Percentiles rank a stretch among this genome's conserved stretches.
These are phyloP conservation scores for Colletotrichum tropicicola DNA, from an alignment of 2,329 filamentous ascomycete species.

Conservation along the genomic window DNA sequence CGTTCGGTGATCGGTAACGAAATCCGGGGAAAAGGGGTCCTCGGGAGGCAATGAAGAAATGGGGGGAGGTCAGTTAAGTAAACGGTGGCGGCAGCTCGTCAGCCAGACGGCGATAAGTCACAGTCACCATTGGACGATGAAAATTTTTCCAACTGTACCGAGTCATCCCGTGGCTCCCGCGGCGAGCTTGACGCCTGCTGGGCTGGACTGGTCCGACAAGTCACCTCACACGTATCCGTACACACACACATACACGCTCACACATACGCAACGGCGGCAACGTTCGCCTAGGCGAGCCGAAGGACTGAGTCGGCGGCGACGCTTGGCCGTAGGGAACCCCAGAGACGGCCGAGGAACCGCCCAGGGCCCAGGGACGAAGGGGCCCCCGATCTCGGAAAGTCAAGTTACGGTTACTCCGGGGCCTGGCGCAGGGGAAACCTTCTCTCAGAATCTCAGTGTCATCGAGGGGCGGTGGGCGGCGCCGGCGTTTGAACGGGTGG, in stretches of 20 bases:
- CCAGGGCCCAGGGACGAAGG: neutral
- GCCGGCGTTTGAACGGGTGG: conserved; percentile 17
- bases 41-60: neutral
- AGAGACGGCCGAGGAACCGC: neutral
- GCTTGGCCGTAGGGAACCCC: neutral
- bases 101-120: no score
- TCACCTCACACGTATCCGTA: neutral
- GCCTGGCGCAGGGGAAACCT: conserved; percentile 14
- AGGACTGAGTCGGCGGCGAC: conserved; percentile 14
- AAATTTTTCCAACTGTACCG: conserved; percentile 18
- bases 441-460: conserved; percentile 14
- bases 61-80: conserved; percentile 8
- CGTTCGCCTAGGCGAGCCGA: conserved; percentile 7
- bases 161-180: conserved; percentile 26
- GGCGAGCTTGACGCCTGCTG: neutral
- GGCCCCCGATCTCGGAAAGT: conserved; percentile 25
- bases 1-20: neutral
- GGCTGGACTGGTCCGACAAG: no score
- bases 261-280: neutral
- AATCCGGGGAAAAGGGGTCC: conserved; percentile 17
- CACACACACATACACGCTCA: neutral
- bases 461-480: conserved; percentile 18
- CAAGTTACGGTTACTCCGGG: conserved; percentile 28
- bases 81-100: neutral
- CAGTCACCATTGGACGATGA: neutral